These are phyloP conservation scores for Colletotrichum sp. DNA, from an alignment of 2,329 filamentous ascomycete genomes.

Conservation along the genomic window DNA sequence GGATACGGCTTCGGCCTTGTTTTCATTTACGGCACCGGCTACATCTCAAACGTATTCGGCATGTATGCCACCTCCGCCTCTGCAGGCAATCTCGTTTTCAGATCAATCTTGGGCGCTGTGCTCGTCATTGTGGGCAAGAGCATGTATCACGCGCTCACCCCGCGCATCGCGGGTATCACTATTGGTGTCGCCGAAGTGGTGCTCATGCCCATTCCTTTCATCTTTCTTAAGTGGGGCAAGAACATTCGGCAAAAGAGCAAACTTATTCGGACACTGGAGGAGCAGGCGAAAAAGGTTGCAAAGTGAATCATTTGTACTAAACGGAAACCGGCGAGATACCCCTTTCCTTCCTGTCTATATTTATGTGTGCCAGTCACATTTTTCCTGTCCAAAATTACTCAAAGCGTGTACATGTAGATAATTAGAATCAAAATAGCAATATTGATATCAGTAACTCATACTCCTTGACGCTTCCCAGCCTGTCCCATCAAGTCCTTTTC, in stretches of 20 bases:
- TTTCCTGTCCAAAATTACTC: neutral
- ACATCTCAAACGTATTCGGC: constrained; percentile 67
- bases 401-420: neutral
- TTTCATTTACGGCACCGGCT: constrained; percentile 71
- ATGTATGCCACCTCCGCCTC: constrained; percentile 69
- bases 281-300: constrained; percentile 15
- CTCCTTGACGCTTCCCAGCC: neutral
- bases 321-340: constrained; percentile 10
- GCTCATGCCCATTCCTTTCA: constrained; percentile 66
- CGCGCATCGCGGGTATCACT: constrained; percentile 63
- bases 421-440: neutral
- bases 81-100: constrained; percentile 67
- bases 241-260: constrained; percentile 16
- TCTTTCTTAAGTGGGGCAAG: constrained; percentile 55
- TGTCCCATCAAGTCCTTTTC: neutral
- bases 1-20: constrained; percentile 67
- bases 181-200: constrained; percentile 37
- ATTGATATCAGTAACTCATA: neutral
- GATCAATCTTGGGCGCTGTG: constrained; percentile 62
- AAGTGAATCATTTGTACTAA: neutral
- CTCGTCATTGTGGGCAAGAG: constrained; percentile 64
- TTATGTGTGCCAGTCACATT: constrained; percentile 7
- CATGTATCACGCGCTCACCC: constrained; percentile 62
- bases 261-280: constrained; percentile 18
- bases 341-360: constrained; percentile 6